Percentiles rank a stretch among this genome's conserved stretches.
Evolutionary conservation across 208 protist genomes (phyloP).

Genomic region (Crithidia bombi): DNA sequence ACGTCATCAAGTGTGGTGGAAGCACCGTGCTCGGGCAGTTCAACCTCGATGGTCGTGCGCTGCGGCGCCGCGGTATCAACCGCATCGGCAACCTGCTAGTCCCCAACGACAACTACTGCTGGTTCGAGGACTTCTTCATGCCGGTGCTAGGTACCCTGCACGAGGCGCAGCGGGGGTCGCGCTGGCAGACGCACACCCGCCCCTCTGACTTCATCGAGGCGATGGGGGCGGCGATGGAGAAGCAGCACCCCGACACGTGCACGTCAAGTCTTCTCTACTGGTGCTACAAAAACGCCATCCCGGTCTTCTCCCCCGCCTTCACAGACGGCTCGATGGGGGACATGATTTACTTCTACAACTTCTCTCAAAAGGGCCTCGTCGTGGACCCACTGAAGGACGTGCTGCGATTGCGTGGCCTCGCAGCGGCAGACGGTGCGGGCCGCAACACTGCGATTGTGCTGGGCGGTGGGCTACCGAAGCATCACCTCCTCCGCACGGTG

Average conservation of each 20-base stretch:
- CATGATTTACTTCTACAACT: slow-evolving; percentile 99
- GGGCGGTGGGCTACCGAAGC: slow-evolving; percentile 84
- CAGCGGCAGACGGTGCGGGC: slow-evolving; percentile 14
- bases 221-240: slow-evolving; percentile 94
- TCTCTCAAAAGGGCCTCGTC: slow-evolving; percentile 95
- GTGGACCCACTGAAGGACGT: slow-evolving; percentile 96
- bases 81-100: slow-evolving; percentile 99
- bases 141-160: slow-evolving; percentile 96
- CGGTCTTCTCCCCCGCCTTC: slow-evolving; percentile 99
- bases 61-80: slow-evolving; percentile 95
- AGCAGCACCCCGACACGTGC: slow-evolving; percentile 88
- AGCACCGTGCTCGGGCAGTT: slow-evolving; percentile 96
- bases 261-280: slow-evolving; percentile 98
- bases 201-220: slow-evolving; percentile 97
- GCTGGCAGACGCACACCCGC: slow-evolving; percentile 78
- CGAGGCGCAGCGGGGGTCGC: slow-evolving; percentile 84
- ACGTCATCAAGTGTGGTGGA: slow-evolving; percentile 99
- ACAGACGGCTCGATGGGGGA: slow-evolving; percentile 99
- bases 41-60: slow-evolving; percentile 85
- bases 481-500: slow-evolving; percentile 78
- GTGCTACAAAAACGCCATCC: slow-evolving; percentile 98
- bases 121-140: slow-evolving; percentile 99
- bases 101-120: slow-evolving; percentile 99
- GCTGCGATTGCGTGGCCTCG: slow-evolving; percentile 44
- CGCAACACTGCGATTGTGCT: slow-evolving; percentile 76